These are phyloP conservation scores for Monilinia polystroma DNA, from an alignment of 2,329 filamentous ascomycete species.

Conservation along the genomic window DNA sequence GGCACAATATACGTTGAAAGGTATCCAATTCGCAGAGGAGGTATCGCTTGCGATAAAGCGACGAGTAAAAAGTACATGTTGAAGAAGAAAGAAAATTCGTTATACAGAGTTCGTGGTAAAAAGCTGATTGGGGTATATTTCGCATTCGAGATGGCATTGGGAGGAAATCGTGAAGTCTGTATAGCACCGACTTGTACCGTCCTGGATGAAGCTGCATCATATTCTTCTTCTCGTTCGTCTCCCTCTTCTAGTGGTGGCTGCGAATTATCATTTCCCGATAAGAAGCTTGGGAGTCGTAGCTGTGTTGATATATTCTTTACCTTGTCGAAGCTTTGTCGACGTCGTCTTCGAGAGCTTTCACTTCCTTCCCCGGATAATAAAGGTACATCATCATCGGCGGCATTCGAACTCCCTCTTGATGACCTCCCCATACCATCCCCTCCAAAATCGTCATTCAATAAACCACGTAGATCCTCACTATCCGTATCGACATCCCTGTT, in stretches of 20 bases:
- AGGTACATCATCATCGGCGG: constrained; percentile 70
- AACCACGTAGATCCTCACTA: constrained; percentile 64
- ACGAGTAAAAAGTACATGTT: constrained; percentile 99
- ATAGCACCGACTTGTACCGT: constrained; percentile 71
- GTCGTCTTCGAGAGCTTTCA: constrained; percentile 28
- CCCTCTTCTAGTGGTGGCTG: constrained; percentile 35
- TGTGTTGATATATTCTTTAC: constrained; percentile 52
- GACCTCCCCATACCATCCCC: constrained; percentile 50
- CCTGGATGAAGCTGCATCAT: constrained; percentile 69
- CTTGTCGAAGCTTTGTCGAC: constrained; percentile 43
- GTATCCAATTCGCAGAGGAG: constrained; percentile 86
- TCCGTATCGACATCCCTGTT: constrained; percentile 50
- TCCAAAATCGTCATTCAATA: constrained; percentile 63
- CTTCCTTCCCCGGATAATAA: constrained; percentile 52
- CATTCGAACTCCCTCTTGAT: constrained; percentile 57
- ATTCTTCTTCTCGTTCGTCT: constrained; percentile 52
- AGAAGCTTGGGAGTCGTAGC: constrained; percentile 67
- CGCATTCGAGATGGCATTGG: constrained; percentile 91
- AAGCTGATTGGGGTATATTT: constrained; percentile 97
- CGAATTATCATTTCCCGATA: constrained; percentile 45
- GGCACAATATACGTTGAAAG: constrained; percentile 92
- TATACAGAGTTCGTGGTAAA: constrained; percentile 90
- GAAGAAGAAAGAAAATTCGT: constrained; percentile 99
- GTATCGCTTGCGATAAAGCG: constrained; percentile 89
- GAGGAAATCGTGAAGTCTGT: constrained; percentile 76